Evolutionary conservation across 257 asterid genomes (phyloP).

Genomic region (Capsicum chinense): DNA sequence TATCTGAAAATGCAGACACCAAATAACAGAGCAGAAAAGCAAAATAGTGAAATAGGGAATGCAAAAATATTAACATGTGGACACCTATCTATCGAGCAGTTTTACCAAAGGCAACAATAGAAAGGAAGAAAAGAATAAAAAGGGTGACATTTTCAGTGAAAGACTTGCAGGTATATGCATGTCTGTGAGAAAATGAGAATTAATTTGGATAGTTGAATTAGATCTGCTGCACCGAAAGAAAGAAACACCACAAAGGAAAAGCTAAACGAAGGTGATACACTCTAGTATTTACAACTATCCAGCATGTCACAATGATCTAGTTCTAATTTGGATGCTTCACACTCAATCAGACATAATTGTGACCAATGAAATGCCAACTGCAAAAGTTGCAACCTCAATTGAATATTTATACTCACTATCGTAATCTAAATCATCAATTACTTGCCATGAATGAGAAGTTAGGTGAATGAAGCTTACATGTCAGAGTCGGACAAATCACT

Average conservation of each 20-base stretch:
- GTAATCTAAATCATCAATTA: background rate
- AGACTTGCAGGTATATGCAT: constrained; percentile 1
- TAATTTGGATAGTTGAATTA: constrained; percentile 1
- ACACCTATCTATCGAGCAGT: constrained; percentile 16
- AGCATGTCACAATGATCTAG: background rate
- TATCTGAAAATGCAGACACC: background rate
- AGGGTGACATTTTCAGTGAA: background rate
- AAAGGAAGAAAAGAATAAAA: too few relatives aligned
- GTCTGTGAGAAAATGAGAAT: background rate
- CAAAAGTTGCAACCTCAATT: background rate
- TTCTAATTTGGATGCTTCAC: background rate
- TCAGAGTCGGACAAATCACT: constrained; percentile 29
- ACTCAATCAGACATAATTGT: background rate
- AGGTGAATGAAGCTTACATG: constrained; percentile 27
- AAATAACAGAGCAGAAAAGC: constrained; percentile 13
- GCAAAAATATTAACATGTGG: background rate
- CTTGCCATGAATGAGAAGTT: constrained; percentile 2
- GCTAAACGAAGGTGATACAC: background rate
- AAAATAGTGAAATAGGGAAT: constrained; percentile 7
- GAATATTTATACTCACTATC: too few relatives aligned
- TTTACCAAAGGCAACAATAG: background rate
- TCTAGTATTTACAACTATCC: background rate
- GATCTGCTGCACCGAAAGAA: background rate
- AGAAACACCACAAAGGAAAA: background rate
- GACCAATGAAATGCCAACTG: background rate